Conservation (phyloP, 805 yeast genomes). For the Wickerhamia fluorescens region DNA sequence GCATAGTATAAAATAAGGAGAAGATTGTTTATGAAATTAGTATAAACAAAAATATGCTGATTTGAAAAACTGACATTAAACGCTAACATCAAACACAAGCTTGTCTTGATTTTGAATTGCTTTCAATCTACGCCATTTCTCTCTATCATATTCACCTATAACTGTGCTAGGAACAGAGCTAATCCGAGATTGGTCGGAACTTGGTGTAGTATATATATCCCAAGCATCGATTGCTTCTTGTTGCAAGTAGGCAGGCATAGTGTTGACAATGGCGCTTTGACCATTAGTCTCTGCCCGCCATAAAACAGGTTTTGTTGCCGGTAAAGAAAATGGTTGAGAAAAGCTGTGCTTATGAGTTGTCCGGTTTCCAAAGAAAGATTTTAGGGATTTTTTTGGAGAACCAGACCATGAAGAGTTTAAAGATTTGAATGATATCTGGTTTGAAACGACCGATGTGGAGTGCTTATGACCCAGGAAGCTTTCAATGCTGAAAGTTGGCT, state of each 20-base stretch:
- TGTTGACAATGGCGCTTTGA: too few relatives aligned
- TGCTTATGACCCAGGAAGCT: constrained; percentile 17
- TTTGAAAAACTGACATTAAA: too few relatives aligned
- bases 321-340: constrained; percentile 6
- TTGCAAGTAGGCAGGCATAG: constrained; percentile 1
- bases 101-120: constrained; percentile 18
- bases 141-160: constrained; percentile 59
- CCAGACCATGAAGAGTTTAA: constrained; percentile 21
- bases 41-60: too few relatives aligned
- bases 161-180: constrained; percentile 49
- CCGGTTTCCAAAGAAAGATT: constrained; percentile 8
- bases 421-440: constrained; percentile 20
- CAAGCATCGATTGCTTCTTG: constrained; percentile 11
- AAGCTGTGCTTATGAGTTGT: constrained; percentile 9
- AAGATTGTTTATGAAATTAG: too few relatives aligned
- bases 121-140: constrained; percentile 55
- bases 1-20: too few relatives aligned
- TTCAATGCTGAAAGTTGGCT: constrained; percentile 4
- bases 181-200: constrained; percentile 32
- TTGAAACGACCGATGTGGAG: constrained; percentile 19
- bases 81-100: too few relatives aligned
- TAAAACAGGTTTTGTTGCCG: constrained; percentile 1
- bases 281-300: too few relatives aligned
- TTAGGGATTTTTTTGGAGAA: constrained; percentile 26
- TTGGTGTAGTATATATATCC: constrained; percentile 27